phyloP scores from a whole-genome alignment of 2,329 filamentous ascomycete genomes.

The Trichoderma koningiopsis region DNA sequence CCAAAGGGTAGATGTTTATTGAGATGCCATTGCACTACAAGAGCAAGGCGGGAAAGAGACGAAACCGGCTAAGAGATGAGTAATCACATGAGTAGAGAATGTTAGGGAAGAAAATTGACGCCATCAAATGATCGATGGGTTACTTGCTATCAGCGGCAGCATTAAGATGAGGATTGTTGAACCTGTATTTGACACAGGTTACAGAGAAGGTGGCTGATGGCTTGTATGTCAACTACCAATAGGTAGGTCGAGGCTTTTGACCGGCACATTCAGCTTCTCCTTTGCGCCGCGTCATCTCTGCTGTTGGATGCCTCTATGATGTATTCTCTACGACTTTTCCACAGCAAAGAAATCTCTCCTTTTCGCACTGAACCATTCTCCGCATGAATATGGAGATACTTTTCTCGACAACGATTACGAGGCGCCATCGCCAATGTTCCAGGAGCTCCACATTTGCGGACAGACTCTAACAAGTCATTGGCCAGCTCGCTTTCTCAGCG shows the following conservation, averaged over 20 bases:
- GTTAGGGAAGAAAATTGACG: not conserved
- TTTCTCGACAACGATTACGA: not conserved
- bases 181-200: no score
- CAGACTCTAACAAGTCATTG: slow-evolving; percentile 10
- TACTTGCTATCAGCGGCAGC: no score
- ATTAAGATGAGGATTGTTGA: no score
- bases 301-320: not conserved
- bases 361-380: not conserved
- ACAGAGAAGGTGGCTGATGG: not conserved
- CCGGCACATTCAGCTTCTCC: not conserved
- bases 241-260: not conserved
- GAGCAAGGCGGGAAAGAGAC: not conserved
- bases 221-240: not conserved
- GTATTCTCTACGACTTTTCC: not conserved
- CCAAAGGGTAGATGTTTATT: not conserved
- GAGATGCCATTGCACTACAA: not conserved
- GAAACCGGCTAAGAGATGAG: not conserved
- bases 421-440: not conserved
- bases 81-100: not conserved
- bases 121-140: not conserved
- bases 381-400: not conserved
- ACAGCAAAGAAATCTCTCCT: not conserved
- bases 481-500: not conserved
- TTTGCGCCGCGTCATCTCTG: not conserved
- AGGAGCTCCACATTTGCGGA: not conserved